These are phyloP conservation scores for Physaria fendleri DNA, from an alignment of 345 rosid species.

Conservation along the genomic window DNA sequence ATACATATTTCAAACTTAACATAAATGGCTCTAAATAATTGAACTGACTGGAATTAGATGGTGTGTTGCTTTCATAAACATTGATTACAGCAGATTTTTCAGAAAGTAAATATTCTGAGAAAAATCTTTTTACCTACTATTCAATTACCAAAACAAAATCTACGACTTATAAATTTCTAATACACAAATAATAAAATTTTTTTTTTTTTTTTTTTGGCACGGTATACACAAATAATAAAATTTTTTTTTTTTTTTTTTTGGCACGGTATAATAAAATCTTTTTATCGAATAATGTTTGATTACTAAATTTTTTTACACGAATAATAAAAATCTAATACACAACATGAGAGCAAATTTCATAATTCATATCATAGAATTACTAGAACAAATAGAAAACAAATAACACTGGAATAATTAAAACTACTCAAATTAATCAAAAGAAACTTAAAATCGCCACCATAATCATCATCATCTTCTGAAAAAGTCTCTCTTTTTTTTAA, in stretches of 20 bases:
- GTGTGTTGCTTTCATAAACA: neutral
- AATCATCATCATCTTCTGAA: neutral
- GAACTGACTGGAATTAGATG: neutral
- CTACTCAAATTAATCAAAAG: conserved; percentile 1
- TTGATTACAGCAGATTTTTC: neutral
- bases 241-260: no score
- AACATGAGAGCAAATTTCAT: neutral
- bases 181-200: no score
- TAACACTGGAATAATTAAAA: neutral
- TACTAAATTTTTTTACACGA: no score
- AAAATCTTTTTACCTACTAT: no score
- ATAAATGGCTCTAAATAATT: neutral
- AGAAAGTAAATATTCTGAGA: neutral
- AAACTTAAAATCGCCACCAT: conserved; percentile 7
- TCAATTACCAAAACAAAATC: no score
- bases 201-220: no score
- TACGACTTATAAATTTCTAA: no score
- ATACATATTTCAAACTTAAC: neutral
- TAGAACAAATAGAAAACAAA: neutral
- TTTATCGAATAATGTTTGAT: no score
- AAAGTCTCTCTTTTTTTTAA: neutral
- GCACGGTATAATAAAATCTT: no score
- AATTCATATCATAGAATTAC: neutral
- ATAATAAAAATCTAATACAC: no score
- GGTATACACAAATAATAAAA: no score